phyloP scores from a whole-genome alignment of 2,329 filamentous ascomycete genomes.

The Paradendryphiella salina region DNA sequence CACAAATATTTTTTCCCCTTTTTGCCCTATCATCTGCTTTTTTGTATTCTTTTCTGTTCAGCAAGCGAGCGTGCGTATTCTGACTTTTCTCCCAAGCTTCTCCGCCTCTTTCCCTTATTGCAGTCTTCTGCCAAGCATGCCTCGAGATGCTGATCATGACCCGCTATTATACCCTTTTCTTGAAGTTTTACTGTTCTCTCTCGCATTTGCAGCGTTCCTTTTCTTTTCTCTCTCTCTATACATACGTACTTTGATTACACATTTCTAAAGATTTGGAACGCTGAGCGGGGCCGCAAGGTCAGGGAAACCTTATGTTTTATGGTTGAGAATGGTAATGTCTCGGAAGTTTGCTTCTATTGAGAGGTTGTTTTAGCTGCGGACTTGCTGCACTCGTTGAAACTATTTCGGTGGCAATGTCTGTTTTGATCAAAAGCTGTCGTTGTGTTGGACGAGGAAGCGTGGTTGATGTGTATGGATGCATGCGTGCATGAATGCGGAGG shows the following conservation, averaged over 20 bases:
- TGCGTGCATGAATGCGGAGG: not conserved
- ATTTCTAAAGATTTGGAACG: constrained; percentile 25
- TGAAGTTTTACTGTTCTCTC: constrained; percentile 9
- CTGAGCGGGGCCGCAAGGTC: constrained; percentile 29
- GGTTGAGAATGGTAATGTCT: constrained; percentile 13
- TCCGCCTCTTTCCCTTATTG: constrained; percentile 6
- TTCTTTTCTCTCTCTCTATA: constrained; percentile 5
- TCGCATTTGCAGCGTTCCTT: constrained; percentile 5
- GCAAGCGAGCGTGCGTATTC: constrained; percentile 27
- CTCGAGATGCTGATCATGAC: constrained; percentile 24
- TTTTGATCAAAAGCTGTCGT: constrained; percentile 12
- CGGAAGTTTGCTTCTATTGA: constrained; percentile 1
- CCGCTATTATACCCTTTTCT: constrained; percentile 38
- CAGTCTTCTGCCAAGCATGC: constrained; percentile 13
- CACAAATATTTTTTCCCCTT: not conserved
- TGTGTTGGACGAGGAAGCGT: not conserved
- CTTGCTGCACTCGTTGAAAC: constrained; percentile 8
- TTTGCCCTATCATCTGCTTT: constrained; percentile 3
- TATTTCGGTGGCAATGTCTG: constrained; percentile 8
- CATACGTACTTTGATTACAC: constrained; percentile 17
- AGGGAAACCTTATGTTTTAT: constrained; percentile 12
- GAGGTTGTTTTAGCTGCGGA: not conserved
- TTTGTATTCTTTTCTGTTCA: constrained; percentile 4
- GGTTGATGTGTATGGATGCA: not conserved
- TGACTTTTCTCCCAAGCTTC: constrained; percentile 6